Conservation (phyloP, 441 rosid species). For the Pelargonium australe region DNA sequence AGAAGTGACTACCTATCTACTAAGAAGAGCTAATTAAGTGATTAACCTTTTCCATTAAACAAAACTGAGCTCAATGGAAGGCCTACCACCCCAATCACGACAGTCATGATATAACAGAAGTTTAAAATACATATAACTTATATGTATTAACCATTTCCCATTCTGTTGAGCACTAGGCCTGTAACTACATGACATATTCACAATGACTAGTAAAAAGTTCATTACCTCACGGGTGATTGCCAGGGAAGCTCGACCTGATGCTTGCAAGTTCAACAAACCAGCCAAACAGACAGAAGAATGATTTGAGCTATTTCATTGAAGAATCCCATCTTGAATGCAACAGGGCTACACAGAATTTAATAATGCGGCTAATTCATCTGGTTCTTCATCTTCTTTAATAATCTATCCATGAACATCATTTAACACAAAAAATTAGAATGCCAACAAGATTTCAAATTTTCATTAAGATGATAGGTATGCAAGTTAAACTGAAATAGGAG, state of each 20-base stretch:
- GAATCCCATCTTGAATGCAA: constrained; percentile 22
- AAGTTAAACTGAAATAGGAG: background rate
- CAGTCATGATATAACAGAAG: background rate
- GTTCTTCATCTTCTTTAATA: constrained; percentile 74
- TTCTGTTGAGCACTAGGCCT: background rate
- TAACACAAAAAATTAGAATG: constrained; percentile 6
- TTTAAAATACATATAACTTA: background rate
- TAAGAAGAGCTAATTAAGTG: no score
- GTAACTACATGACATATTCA: background rate
- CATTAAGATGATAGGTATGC: background rate
- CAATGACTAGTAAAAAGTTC: background rate
- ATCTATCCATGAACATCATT: constrained; percentile 41
- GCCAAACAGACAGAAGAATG: constrained; percentile 22
- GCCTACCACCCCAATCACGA: background rate
- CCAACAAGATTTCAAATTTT: constrained; percentile 8
- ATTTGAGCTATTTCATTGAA: constrained; percentile 19
- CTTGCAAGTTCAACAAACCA: constrained; percentile 16
- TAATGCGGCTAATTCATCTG: constrained; percentile 56
- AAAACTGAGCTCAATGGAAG: no score
- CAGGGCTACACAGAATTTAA: constrained; percentile 38
- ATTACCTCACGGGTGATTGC: constrained; percentile 30
- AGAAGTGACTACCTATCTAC: no score
- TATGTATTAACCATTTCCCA: no score
- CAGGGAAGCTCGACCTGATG: constrained; percentile 19
- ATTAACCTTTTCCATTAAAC: no score